Conservation (phyloP, 805 yeast genomes). For the Candida peoriensis region DNA sequence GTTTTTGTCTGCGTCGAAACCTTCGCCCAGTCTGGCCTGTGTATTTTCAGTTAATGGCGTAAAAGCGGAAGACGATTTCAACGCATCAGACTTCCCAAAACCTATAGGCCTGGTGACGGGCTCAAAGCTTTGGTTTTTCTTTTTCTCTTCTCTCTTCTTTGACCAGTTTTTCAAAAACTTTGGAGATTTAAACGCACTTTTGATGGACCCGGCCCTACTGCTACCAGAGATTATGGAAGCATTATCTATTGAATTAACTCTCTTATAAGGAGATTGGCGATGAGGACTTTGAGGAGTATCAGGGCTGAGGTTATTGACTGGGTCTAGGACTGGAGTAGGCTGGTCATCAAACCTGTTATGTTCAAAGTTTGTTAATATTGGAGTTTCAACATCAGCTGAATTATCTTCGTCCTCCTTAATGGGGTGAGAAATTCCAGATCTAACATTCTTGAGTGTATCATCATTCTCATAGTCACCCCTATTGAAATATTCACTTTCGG, state of each 20-base stretch:
- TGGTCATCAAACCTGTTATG: background rate
- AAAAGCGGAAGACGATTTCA: no score
- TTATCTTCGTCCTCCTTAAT: background rate
- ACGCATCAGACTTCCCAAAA: no score
- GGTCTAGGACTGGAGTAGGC: background rate
- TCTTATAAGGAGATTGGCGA: no score
- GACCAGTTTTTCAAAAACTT: conserved; percentile 21
- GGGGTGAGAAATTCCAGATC: no score
- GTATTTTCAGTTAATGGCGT: no score
- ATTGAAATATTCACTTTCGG: background rate
- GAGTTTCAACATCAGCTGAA: background rate
- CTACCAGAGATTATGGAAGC: background rate
- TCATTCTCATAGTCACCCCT: background rate
- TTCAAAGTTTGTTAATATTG: no score
- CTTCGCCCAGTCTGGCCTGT: no score
- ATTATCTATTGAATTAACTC: no score
- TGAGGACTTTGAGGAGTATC: no score
- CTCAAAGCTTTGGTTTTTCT: conserved; percentile 11
- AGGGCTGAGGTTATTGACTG: background rate
- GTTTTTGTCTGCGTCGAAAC: no score
- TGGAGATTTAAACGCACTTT: conserved; percentile 14
- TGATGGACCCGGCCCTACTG: background rate
- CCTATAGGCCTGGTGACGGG: conserved; percentile 13
- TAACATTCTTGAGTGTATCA: background rate
- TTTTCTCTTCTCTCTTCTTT: conserved; percentile 14